phyloP scores from a whole-genome alignment of 2,329 filamentous ascomycete species.

The Didymella exigua region DNA sequence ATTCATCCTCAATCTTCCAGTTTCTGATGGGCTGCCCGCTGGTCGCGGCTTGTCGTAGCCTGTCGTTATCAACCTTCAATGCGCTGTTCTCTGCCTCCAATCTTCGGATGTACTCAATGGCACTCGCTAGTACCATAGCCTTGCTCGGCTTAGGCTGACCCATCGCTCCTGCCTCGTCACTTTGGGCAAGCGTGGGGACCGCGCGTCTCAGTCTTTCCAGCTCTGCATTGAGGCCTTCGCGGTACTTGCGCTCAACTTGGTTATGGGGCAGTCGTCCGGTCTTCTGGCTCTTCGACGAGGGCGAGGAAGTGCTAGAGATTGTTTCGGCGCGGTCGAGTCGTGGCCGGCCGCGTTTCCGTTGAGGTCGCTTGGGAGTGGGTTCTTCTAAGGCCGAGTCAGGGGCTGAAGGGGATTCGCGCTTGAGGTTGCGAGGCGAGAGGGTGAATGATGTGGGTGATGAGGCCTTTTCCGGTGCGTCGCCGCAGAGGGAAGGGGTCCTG shows the following conservation, averaged over 20 bases:
- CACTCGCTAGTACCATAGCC: slow-evolving; percentile 39
- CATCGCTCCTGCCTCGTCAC: slow-evolving; percentile 30
- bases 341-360: slow-evolving; percentile 41
- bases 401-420: slow-evolving; percentile 38
- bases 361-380: slow-evolving; percentile 32
- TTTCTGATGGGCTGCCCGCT: slow-evolving; percentile 8
- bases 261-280: slow-evolving; percentile 43
- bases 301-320: slow-evolving; percentile 24
- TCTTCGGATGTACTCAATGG: slow-evolving; percentile 42
- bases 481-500: slow-evolving; percentile 43
- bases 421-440: slow-evolving; percentile 36
- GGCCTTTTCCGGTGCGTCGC: slow-evolving; percentile 31
- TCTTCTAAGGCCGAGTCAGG: slow-evolving; percentile 27
- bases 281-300: slow-evolving; percentile 23
- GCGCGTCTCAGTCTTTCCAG: slow-evolving; percentile 37
- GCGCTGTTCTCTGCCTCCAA: slow-evolving; percentile 40
- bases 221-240: slow-evolving; percentile 39
- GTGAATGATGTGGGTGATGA: slow-evolving; percentile 26
- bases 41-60: slow-evolving; percentile 22
- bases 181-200: slow-evolving; percentile 40
- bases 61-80: slow-evolving; percentile 34
- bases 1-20: slow-evolving; percentile 15
- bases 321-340: slow-evolving; percentile 34
- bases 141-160: slow-evolving; percentile 43
- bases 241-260: slow-evolving; percentile 38